phyloP scores from a whole-genome alignment of 75 land plant genomes.

The Cryptomeria japonica region DNA sequence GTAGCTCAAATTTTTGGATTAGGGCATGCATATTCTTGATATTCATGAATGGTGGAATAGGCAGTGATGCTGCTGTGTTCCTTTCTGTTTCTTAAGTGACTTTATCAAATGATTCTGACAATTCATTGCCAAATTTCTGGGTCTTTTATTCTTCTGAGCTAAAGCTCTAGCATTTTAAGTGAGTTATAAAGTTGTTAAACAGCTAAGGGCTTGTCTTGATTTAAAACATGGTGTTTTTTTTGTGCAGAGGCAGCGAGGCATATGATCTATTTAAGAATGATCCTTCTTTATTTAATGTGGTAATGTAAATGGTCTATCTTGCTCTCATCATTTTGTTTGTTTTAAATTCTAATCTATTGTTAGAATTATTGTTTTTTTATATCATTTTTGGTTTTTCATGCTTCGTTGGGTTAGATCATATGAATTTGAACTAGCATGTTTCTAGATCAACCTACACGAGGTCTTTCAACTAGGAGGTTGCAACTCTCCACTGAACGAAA shows the following conservation, averaged over 20 bases:
- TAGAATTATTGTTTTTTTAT: background rate
- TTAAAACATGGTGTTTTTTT: background rate
- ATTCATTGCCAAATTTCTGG: background rate
- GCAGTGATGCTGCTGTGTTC: background rate
- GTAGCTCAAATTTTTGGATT: background rate
- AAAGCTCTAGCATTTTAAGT: background rate
- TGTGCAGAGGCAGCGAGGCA: slow-evolving; percentile 80
- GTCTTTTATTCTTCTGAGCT: background rate
- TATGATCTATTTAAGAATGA: slow-evolving; percentile 70
- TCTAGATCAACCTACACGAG: too few species aligned
- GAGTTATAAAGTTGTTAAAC: background rate
- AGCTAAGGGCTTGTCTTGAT: background rate
- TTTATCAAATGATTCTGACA: too few species aligned
- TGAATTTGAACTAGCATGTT: background rate
- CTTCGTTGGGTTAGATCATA: background rate
- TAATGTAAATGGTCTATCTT: slow-evolving; percentile 19
- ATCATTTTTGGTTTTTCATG: background rate
- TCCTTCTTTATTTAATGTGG: slow-evolving; percentile 73
- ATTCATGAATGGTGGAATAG: background rate
- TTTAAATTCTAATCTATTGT: background rate
- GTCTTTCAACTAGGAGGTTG: too few species aligned
- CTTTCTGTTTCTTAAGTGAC: background rate
- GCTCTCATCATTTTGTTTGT: background rate
- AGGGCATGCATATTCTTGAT: background rate
- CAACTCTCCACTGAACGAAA: too few species aligned